Percentiles rank a stretch among this genome's conserved stretches.
Conservation (phyloP, 2,329 filamentous ascomycete genomes). For the Metarhizium sp. region DNA sequence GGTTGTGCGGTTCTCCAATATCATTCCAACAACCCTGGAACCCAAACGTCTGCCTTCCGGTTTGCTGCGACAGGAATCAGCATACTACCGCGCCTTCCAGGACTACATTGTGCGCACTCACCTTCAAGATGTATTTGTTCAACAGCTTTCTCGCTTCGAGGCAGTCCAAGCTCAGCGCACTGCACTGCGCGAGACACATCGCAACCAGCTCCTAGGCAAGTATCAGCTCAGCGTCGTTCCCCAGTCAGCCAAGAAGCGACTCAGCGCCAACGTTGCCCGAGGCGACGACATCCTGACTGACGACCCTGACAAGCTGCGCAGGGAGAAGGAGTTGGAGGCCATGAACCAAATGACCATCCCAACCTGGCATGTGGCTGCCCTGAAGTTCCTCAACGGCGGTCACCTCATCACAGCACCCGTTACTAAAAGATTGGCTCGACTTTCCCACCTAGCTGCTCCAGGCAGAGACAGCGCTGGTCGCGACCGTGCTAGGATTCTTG, state of each 20-base stretch:
- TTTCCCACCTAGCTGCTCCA: slow-evolving; percentile 37
- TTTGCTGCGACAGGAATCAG: slow-evolving; percentile 54
- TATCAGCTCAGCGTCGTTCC: slow-evolving; percentile 66
- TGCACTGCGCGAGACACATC: slow-evolving; percentile 62
- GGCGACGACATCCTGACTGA: slow-evolving; percentile 57
- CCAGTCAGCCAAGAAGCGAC: slow-evolving; percentile 60
- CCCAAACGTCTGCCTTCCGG: slow-evolving; percentile 43
- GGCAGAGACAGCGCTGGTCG: slow-evolving; percentile 31
- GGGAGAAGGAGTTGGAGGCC: slow-evolving; percentile 73
- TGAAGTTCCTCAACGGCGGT: slow-evolving; percentile 55
- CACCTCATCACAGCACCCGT: slow-evolving; percentile 55
- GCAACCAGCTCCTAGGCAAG: slow-evolving; percentile 75
- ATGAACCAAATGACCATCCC: slow-evolving; percentile 58
- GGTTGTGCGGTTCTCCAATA: slow-evolving; percentile 63
- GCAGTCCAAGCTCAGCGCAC: slow-evolving; percentile 77
- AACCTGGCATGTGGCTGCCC: slow-evolving; percentile 52
- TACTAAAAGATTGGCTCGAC: slow-evolving; percentile 49
- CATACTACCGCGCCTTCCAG: slow-evolving; percentile 84
- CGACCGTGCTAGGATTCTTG: slow-evolving; percentile 61
- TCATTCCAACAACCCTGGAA: slow-evolving; percentile 32
- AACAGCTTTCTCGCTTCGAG: slow-evolving; percentile 78
- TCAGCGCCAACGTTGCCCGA: slow-evolving; percentile 63
- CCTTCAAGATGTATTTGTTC: slow-evolving; percentile 68
- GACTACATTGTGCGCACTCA: slow-evolving; percentile 59
- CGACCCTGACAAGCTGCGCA: slow-evolving; percentile 52